Evolutionary conservation across 2,329 filamentous ascomycete species (phyloP).

Genomic region (Phialophora verrucosa): DNA sequence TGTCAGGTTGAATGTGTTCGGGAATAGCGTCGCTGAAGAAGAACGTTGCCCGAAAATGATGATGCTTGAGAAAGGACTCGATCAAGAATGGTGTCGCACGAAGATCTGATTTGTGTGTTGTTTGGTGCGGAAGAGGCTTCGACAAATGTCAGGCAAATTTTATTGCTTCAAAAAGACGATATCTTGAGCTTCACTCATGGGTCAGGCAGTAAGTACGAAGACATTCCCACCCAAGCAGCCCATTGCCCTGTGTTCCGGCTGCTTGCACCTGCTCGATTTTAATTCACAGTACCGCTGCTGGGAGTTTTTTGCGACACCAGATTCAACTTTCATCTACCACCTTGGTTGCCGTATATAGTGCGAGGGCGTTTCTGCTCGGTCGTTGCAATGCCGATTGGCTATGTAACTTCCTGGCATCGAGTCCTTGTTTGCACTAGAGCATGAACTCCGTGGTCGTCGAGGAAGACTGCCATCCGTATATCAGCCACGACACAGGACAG

Average conservation of each 20-base stretch:
- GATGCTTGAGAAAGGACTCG: background rate
- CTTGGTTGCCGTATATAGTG: background rate
- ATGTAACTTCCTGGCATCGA: background rate
- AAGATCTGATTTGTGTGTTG: background rate
- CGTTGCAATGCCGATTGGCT: background rate
- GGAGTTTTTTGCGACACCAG: background rate
- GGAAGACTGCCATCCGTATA: too few species aligned
- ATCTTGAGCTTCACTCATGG: conserved; percentile 1
- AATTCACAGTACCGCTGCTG: background rate
- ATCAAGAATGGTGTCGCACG: background rate
- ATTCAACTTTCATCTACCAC: background rate
- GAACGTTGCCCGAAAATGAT: background rate
- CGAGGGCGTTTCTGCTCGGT: background rate
- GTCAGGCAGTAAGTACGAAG: conserved; percentile 13
- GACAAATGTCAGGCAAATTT: background rate
- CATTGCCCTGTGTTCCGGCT: too few species aligned
- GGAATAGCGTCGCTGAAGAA: background rate
- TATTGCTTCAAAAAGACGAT: background rate
- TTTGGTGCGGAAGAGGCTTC: background rate
- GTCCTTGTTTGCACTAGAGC: background rate
- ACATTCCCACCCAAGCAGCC: background rate
- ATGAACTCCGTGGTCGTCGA: background rate
- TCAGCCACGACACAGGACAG: too few species aligned
- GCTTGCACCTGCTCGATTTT: background rate
- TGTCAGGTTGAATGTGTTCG: background rate